Conservation (phyloP, 2,329 filamentous ascomycete species). For the Davidsoniella virescens region DNA sequence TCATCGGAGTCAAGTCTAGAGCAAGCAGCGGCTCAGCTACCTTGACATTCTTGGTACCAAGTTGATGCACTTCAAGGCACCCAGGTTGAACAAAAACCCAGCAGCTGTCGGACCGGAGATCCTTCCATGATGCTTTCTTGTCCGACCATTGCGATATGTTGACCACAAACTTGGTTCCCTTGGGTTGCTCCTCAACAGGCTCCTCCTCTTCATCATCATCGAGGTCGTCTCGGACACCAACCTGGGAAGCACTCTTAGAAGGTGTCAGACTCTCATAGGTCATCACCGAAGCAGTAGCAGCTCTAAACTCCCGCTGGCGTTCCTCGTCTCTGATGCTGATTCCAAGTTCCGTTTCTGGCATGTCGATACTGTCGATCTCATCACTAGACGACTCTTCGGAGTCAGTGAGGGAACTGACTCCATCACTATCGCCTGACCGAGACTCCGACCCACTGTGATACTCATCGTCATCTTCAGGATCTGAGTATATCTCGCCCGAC, state of each 20-base stretch:
- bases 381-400: slow-evolving; percentile 32
- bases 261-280: slow-evolving; percentile 51
- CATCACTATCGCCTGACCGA: slow-evolving; percentile 2
- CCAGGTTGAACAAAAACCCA: slow-evolving; percentile 41
- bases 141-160: slow-evolving; percentile 47
- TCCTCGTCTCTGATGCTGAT: slow-evolving; percentile 35
- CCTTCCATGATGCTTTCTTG: slow-evolving; percentile 42
- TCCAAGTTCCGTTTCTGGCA: slow-evolving; percentile 41
- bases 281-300: slow-evolving; percentile 24
- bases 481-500: slow-evolving; percentile 33
- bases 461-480: slow-evolving; percentile 30
- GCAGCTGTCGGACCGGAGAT: slow-evolving; percentile 35
- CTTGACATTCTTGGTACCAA: slow-evolving; percentile 23
- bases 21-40: slow-evolving; percentile 38
- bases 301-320: slow-evolving; percentile 14
- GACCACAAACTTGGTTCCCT: slow-evolving; percentile 32
- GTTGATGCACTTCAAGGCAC: slow-evolving; percentile 38
- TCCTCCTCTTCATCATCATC: slow-evolving; percentile 1
- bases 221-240: slow-evolving; percentile 24
- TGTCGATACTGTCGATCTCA: slow-evolving; percentile 43
- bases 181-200: slow-evolving; percentile 19
- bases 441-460: slow-evolving; percentile 7
- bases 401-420: background rate
- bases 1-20: slow-evolving; percentile 78
- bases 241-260: slow-evolving; percentile 70